These are phyloP conservation scores for Neurospora sp. DNA, from an alignment of 495 filamentous ascomycete species.

Conservation along the genomic window DNA sequence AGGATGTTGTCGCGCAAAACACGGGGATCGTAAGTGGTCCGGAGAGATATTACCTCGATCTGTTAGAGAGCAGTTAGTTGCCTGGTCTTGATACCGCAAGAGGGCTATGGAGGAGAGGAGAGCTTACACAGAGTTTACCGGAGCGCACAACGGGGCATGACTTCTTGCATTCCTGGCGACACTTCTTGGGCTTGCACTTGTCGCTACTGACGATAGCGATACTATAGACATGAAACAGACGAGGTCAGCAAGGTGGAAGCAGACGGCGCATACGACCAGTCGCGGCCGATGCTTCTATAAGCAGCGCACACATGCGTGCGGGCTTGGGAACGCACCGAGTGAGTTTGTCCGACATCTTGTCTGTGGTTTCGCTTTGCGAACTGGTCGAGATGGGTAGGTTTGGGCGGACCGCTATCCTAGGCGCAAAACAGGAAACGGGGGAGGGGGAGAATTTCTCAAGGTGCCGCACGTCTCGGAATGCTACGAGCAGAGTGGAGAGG, in stretches of 20 bases:
- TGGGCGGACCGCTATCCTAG: neutral
- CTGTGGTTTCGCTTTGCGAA: slow-evolving; percentile 1
- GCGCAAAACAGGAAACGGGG: neutral
- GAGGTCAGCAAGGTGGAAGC: neutral
- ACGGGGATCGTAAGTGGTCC: neutral
- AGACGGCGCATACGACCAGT: neutral
- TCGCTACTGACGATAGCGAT: slow-evolving; percentile 96
- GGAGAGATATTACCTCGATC: slow-evolving; percentile 11
- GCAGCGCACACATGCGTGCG: neutral
- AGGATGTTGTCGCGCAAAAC: neutral
- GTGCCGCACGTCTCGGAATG: slow-evolving; percentile 1
- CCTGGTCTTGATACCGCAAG: neutral
- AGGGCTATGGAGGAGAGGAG: neutral
- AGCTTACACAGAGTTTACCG: slow-evolving; percentile 72
- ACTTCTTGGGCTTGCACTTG: slow-evolving; percentile 95
- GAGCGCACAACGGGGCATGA: slow-evolving; percentile 94
- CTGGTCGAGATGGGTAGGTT: slow-evolving; percentile 2
- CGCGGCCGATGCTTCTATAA: neutral
- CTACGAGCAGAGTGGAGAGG: neutral
- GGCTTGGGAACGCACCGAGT: slow-evolving; percentile 50
- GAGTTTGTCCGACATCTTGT: slow-evolving; percentile 73
- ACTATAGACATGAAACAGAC: slow-evolving; percentile 36
- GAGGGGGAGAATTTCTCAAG: neutral
- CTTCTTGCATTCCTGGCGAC: slow-evolving; percentile 95
- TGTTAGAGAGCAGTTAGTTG: slow-evolving; percentile 3